Base-by-base conservation (phyloP, 352 stramenopile genomes). In the Lagenidium giganteum region DNA sequence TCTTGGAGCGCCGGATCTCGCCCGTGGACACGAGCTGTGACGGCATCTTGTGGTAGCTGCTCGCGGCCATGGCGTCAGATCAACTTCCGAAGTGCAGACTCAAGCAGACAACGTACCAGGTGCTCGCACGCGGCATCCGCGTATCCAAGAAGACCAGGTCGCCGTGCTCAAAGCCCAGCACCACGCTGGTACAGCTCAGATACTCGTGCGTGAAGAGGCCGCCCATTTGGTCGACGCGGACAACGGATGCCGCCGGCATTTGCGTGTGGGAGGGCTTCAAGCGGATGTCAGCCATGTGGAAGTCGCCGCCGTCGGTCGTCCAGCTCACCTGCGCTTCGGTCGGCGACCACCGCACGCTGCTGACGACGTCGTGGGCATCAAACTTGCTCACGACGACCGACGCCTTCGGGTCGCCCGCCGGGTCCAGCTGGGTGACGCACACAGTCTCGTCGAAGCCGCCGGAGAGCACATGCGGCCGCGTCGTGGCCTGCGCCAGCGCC, bases 261-360 rank as follows among this genome's bases (percentile, higher is more conserved):
- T 63, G 27, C 2, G 67, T 30, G 21, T 67, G 61, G 7, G 61
- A 30, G 24, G 66, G 52, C 14, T 44, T 61, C 13, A 54, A 42
- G 12, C 81, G 75, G 17, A 61, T 54, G 18, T 93, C 81, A 6
- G 45, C 59, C 5, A 90, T 29, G 58, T 87, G 78, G 34, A 89
- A 85, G 13, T 86, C 72, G 5, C 81, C 81, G 20, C 68, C 74
- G 47, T 93, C 81, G 2, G 81, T 90, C 4, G 81, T 93, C 81
- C 78, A 93, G 40, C 81, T 93, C 24, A 93, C 37, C 5, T 72
- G 61, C 3, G 63, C 54, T 14, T 64, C 44, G 0, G 38, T 46
- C 16, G 67, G 72, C 9, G 71, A 61, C 81, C 78, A 93, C 2
- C 81, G 75, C 30, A 93, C 24, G 39, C 81, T 93, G 44, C 77